These are phyloP conservation scores for Golovinomyces cichoracearum DNA, from an alignment of 2,329 filamentous ascomycete species.

Conservation along the genomic window DNA sequence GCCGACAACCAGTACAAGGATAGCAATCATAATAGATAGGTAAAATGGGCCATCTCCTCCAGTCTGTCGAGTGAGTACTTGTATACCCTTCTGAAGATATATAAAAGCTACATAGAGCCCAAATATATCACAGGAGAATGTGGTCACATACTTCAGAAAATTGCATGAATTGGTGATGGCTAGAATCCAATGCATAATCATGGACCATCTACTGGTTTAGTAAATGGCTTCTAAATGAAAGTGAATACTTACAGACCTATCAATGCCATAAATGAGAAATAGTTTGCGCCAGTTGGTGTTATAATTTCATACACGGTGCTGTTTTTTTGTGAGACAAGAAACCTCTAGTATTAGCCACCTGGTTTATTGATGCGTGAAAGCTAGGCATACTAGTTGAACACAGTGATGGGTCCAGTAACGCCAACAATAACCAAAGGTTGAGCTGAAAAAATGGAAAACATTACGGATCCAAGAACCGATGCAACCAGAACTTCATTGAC, in stretches of 20 bases:
- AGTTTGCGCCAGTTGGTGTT: slow-evolving; percentile 47
- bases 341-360: background rate
- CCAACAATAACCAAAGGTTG: slow-evolving; percentile 80
- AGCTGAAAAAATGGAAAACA: slow-evolving; percentile 54
- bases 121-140: slow-evolving; percentile 82
- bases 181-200: slow-evolving; percentile 62
- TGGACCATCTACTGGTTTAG: slow-evolving; percentile 36
- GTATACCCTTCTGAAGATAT: slow-evolving; percentile 73
- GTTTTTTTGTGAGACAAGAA: slow-evolving; percentile 19
- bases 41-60: slow-evolving; percentile 37
- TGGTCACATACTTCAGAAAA: slow-evolving; percentile 63
- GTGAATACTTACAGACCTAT: slow-evolving; percentile 34
- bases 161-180: slow-evolving; percentile 73
- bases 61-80: slow-evolving; percentile 57
- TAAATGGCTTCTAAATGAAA: background rate
- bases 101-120: slow-evolving; percentile 85
- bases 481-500: slow-evolving; percentile 79
- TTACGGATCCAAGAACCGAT: slow-evolving; percentile 56
- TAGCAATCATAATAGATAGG: slow-evolving; percentile 26
- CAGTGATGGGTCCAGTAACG: slow-evolving; percentile 72
- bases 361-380: background rate
- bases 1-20: slow-evolving; percentile 23
- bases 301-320: slow-evolving; percentile 83
- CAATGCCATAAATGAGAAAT: slow-evolving; percentile 78
- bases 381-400: slow-evolving; percentile 52